phyloP scores from a whole-genome alignment of 768 basidiomycete genomes.

The Dioszegia hungarica region DNA sequence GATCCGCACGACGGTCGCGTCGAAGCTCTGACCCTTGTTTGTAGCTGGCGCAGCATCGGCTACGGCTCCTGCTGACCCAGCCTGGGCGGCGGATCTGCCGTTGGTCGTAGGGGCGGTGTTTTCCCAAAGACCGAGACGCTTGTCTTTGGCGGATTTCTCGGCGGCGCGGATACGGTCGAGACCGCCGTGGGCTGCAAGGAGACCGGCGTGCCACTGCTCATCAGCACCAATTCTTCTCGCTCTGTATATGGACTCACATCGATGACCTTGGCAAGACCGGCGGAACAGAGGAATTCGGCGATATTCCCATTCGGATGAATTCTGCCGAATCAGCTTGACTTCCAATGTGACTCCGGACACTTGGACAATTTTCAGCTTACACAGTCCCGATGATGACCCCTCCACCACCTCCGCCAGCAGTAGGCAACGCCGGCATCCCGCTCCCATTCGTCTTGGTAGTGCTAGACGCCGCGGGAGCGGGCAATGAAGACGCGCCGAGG shows the following conservation, averaged over 20 bases:
- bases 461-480: slow-evolving; percentile 67
- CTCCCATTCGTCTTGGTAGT: slow-evolving; percentile 44
- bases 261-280: slow-evolving; percentile 83
- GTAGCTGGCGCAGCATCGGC: slow-evolving; percentile 11
- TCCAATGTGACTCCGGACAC: background rate
- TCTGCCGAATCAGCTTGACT: slow-evolving; percentile 14
- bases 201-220: slow-evolving; percentile 80
- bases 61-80: slow-evolving; percentile 17
- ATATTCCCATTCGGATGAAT: slow-evolving; percentile 92
- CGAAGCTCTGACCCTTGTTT: slow-evolving; percentile 55
- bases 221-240: background rate
- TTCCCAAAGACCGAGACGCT: slow-evolving; percentile 51
- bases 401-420: slow-evolving; percentile 60
- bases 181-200: slow-evolving; percentile 74
- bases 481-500: slow-evolving; percentile 74
- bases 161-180: slow-evolving; percentile 84
- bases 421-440: slow-evolving; percentile 35
- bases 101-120: slow-evolving; percentile 35
- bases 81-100: slow-evolving; percentile 3
- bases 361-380: slow-evolving; percentile 9
- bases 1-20: slow-evolving; percentile 74
- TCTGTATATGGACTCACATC: slow-evolving; percentile 53
- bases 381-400: slow-evolving; percentile 80
- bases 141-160: slow-evolving; percentile 62
- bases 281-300: slow-evolving; percentile 76